These are phyloP conservation scores for Fusarium temperatum DNA, from an alignment of 2,329 filamentous ascomycete species.

Conservation along the genomic window DNA sequence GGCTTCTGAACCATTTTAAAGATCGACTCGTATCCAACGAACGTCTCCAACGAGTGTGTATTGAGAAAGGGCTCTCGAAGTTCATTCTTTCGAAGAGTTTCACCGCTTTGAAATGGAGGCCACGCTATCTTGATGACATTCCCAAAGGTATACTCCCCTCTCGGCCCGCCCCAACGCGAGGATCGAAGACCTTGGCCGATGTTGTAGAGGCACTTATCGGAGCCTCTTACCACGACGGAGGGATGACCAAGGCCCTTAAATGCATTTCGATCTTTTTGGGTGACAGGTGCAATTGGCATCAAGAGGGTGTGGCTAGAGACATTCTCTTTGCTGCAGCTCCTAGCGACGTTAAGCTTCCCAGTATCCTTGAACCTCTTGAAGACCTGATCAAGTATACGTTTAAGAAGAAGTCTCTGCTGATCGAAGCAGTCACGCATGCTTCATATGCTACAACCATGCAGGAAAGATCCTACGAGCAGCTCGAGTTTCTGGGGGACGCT, in stretches of 20 bases:
- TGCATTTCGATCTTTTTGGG: conserved; percentile 75
- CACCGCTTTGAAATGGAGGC: conserved; percentile 76
- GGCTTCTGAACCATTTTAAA: conserved; percentile 75
- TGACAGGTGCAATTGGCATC: conserved; percentile 60
- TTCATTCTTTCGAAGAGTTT: conserved; percentile 78
- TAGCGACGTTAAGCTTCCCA: conserved; percentile 47
- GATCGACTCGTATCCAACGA: conserved; percentile 78
- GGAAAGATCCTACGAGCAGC: conserved; percentile 66
- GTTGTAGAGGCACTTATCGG: conserved; percentile 88
- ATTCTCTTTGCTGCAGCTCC: conserved; percentile 56
- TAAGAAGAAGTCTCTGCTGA: conserved; percentile 70
- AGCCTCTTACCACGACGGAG: conserved; percentile 75
- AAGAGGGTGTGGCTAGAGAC: conserved; percentile 52
- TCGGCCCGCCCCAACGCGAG: conserved; percentile 52
- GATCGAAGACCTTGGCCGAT: conserved; percentile 85
- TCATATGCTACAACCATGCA: conserved; percentile 61
- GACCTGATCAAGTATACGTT: conserved; percentile 77
- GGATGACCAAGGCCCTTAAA: conserved; percentile 66
- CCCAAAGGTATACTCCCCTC: conserved; percentile 28
- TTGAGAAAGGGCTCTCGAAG: conserved; percentile 70
- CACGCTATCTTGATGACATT: conserved; percentile 62
- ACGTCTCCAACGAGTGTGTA: conserved; percentile 72
- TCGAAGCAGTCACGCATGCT: conserved; percentile 83
- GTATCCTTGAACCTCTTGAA: conserved; percentile 64
- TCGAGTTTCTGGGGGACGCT: conserved; percentile 90